These are phyloP conservation scores for Coemansia sp. DNA, from an alignment of 192 early-diverging fungal species.

Conservation along the genomic window DNA sequence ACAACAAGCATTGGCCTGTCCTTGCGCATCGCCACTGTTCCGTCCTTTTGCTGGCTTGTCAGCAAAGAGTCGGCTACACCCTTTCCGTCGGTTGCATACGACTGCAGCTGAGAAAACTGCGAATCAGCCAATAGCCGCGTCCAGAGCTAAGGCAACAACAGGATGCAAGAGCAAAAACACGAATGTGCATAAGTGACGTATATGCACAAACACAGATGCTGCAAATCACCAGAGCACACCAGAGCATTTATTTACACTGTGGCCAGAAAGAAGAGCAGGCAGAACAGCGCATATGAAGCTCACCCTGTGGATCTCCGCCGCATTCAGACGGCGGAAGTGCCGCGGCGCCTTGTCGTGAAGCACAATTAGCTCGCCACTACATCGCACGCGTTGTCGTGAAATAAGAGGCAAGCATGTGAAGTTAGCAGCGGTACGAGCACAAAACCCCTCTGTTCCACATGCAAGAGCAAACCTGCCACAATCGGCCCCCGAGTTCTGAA, in stretches of 20 bases:
- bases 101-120: conserved; percentile 22
- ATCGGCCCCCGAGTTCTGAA: neutral
- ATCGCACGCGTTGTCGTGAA: neutral
- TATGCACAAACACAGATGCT: neutral
- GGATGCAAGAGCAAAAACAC: neutral
- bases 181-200: neutral
- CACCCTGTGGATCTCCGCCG: conserved; percentile 66
- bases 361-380: conserved; percentile 65
- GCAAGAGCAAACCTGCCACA: neutral
- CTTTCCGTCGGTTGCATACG: neutral
- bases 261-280: neutral
- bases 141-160: conserved; percentile 37
- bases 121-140: conserved; percentile 30
- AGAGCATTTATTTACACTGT: neutral
- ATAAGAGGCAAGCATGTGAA: conserved; percentile 15
- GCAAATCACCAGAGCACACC: neutral
- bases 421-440: neutral
- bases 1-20: conserved; percentile 78
- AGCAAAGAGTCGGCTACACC: conserved; percentile 17
- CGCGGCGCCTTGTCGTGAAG: conserved; percentile 81
- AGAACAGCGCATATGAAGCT: conserved; percentile 3
- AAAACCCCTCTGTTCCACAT: neutral
- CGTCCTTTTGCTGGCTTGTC: conserved; percentile 16
- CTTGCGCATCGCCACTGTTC: conserved; percentile 22
- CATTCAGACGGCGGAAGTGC: conserved; percentile 67